A percentile compares a stretch with the other conserved stretches of the same genome.
Conservation (phyloP, 2,329 filamentous ascomycete species). For the Xylaria sp. region DNA sequence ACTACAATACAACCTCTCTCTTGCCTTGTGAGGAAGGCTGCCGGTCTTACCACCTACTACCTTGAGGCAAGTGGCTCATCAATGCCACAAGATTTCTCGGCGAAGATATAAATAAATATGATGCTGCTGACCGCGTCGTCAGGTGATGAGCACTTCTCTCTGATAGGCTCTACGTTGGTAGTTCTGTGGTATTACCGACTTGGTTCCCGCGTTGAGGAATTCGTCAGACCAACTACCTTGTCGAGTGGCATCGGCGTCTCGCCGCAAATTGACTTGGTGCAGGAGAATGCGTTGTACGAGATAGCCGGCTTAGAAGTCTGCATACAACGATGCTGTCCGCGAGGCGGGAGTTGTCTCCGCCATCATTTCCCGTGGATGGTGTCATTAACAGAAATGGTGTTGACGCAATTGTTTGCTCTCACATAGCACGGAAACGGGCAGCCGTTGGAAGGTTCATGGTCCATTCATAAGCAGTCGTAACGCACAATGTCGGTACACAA, state of each 20-base stretch:
- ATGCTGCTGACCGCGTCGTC: slow-evolving; percentile 28
- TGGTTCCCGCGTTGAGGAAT: slow-evolving; percentile 28
- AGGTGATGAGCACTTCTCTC: slow-evolving; percentile 20
- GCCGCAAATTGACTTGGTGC: slow-evolving; percentile 16
- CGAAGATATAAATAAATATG: slow-evolving; percentile 37
- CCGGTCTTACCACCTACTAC: not conserved
- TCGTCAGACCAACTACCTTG: slow-evolving; percentile 29
- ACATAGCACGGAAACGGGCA: not conserved
- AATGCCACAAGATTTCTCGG: slow-evolving; percentile 9
- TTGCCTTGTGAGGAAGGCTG: slow-evolving; percentile 16
- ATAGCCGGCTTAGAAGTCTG: slow-evolving; percentile 5
- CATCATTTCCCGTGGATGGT: not conserved
- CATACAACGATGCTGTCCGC: not conserved
- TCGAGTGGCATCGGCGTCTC: slow-evolving; percentile 23
- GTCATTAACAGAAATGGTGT: slow-evolving; percentile 3
- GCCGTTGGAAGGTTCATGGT: not conserved
- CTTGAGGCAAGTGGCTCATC: not conserved
- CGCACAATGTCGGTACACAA: not conserved
- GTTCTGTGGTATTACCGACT: slow-evolving; percentile 22
- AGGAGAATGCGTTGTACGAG: slow-evolving; percentile 17
- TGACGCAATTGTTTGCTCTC: not conserved
- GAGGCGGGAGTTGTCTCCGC: not conserved
- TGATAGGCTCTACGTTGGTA: slow-evolving; percentile 24
- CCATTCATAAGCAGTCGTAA: not conserved
- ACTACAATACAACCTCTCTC: not conserved